Evolutionary conservation across 345 rosid genomes (phyloP).

Genomic region (Hibiscus mutabilis): DNA sequence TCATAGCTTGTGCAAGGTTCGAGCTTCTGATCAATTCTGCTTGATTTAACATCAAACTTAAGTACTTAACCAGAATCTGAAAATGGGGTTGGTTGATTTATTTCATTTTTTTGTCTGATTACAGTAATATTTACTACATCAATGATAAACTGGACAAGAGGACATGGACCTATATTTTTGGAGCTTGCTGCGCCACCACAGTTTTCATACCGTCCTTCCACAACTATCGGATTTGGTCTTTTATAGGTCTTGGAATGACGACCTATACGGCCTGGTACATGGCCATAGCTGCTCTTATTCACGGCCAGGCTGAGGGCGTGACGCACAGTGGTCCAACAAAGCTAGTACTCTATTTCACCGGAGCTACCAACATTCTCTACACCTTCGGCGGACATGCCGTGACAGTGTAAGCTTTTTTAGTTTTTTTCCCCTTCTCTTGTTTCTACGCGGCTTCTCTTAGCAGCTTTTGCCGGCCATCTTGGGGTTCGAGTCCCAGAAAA

Average conservation of each 20-base stretch:
- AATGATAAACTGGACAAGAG: slow-evolving; percentile 94
- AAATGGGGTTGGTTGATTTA: slow-evolving; percentile 7
- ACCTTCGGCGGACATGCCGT: slow-evolving; percentile 99
- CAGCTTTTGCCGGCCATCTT: slow-evolving; percentile 79
- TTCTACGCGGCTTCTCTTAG: slow-evolving; percentile 71
- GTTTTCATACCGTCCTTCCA: slow-evolving; percentile 97
- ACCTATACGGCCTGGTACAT: slow-evolving; percentile 99
- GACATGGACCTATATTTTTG: slow-evolving; percentile 98
- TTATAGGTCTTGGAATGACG: slow-evolving; percentile 97
- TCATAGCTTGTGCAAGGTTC: slow-evolving; percentile 95
- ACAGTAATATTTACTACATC: slow-evolving; percentile 95
- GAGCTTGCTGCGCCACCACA: slow-evolving; percentile 99
- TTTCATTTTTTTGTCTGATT: neutral
- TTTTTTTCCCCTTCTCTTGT: slow-evolving; percentile 10
- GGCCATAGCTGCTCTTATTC: slow-evolving; percentile 63
- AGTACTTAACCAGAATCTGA: neutral
- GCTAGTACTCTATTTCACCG: slow-evolving; percentile 92
- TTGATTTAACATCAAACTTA: neutral
- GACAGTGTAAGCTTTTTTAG: slow-evolving; percentile 67
- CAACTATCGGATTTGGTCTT: slow-evolving; percentile 98
- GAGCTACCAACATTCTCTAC: slow-evolving; percentile 95
- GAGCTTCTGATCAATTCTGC: neutral
- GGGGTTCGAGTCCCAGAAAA: slow-evolving; percentile 43
- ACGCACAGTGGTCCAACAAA: slow-evolving; percentile 69
- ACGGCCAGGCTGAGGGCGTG: slow-evolving; percentile 79